Evolutionary conservation across 2,329 filamentous ascomycete species (phyloP).

Genomic region (Colletotrichum graminicola): DNA sequence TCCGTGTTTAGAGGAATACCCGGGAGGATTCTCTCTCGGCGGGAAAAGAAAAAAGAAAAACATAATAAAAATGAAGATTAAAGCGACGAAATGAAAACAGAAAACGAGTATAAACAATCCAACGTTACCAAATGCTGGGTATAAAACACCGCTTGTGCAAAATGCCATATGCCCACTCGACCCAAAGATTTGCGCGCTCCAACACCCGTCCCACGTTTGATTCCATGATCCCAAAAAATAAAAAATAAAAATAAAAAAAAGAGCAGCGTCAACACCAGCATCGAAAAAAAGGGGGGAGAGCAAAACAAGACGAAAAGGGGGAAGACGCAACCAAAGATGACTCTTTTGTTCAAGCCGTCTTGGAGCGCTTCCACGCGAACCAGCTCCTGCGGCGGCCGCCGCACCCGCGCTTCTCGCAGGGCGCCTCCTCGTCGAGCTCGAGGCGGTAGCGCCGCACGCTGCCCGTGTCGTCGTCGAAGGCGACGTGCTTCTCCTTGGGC

Average conservation of each 20-base stretch:
- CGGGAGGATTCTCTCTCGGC: background rate
- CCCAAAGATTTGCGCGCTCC: background rate
- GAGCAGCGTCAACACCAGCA: constrained; percentile 18
- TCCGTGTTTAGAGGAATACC: background rate
- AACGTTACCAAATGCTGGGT: constrained; percentile 40
- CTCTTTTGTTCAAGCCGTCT: constrained; percentile 25
- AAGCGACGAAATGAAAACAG: background rate
- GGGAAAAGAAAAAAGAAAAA: background rate
- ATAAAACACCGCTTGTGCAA: constrained; percentile 42
- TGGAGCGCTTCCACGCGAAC: constrained; percentile 34
- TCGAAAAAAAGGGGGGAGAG: background rate
- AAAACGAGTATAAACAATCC: background rate
- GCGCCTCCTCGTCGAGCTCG: constrained; percentile 54
- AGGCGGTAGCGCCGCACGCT: constrained; percentile 74
- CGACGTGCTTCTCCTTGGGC: constrained; percentile 62
- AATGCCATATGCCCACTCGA: constrained; percentile 19
- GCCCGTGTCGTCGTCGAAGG: constrained; percentile 72
- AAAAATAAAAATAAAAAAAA: background rate
- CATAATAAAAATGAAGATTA: constrained; percentile 31
- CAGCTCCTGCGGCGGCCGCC: constrained; percentile 6
- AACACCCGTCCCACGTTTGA: background rate
- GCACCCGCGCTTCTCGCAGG: constrained; percentile 29
- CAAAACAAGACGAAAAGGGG: background rate
- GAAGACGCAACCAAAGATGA: too few species aligned
- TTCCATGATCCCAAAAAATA: background rate